Base-by-base conservation (phyloP, 441 rosid genomes). In the Heliophila coronopifolia region DNA sequence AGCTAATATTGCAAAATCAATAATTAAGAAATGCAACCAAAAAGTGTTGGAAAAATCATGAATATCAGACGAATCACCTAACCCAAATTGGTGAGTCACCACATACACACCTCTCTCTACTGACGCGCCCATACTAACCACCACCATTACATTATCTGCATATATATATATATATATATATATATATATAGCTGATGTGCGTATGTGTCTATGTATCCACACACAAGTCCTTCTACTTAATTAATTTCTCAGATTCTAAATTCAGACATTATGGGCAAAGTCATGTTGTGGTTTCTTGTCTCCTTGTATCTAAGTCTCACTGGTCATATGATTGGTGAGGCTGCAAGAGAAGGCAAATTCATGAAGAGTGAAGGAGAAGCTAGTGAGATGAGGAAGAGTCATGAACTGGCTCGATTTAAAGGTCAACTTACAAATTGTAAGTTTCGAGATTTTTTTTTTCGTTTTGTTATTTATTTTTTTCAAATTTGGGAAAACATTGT, bases 401-500 rank as follows among this genome's bases (percentile, higher is more conserved):
- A 13, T 31, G 8, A 15, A 9, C 68, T 63, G 8, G 18, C 62
- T 10, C 25, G 33, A 11, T 63, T 63, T 20, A 63, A 7, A 9
- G 68, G 68, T 19, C 39, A 54, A 19, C 39, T 63, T 39, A 63
- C 68, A 18, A n/a, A n/a, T n/a, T n/a, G n/a, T n/a, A n/a, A n/a
- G n/a, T n/a, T n/a, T n/a, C n/a, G n/a, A n/a, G n/a, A n/a, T n/a
- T n/a, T n/a, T n/a, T n/a, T n/a, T n/a, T n/a, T n/a, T n/a, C n/a
- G n/a, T n/a, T n/a, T n/a, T n/a, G n/a, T n/a, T n/a, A n/a, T n/a
- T n/a, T n/a, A n/a, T n/a, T n/a, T n/a, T n/a, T n/a, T n/a, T n/a
- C n/a, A n/a, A n/a, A n/a, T n/a, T n/a, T n/a, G n/a, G n/a, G n/a
- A n/a, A n/a, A n/a, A n/a, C n/a, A n/a, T n/a, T n/a, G n/a, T n/a